Evolutionary conservation across 495 filamentous ascomycete species (phyloP).

Genomic region (Aspergillus nanangensis): DNA sequence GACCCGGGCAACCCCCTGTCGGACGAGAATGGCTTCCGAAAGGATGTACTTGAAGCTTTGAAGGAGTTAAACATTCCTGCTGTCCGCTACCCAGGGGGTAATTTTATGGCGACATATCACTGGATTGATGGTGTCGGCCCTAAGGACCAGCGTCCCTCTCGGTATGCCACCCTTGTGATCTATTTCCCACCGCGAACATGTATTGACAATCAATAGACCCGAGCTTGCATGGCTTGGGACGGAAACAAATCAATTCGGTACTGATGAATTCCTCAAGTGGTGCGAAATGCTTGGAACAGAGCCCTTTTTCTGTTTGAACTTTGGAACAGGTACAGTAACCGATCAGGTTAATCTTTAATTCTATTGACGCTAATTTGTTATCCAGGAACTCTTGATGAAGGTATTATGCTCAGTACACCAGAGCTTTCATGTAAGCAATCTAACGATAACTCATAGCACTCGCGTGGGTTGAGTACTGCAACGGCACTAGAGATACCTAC

Average conservation of each 20-base stretch:
- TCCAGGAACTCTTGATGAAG: slow-evolving; percentile 64
- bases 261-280: slow-evolving; percentile 82
- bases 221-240: slow-evolving; percentile 72
- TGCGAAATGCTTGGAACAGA: slow-evolving; percentile 63
- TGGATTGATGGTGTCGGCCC: slow-evolving; percentile 78
- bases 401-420: too few species aligned
- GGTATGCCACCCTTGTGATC: slow-evolving; percentile 23
- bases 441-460: slow-evolving; percentile 40
- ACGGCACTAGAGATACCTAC: slow-evolving; percentile 65
- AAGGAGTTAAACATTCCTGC: slow-evolving; percentile 69
- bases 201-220: slow-evolving; percentile 35
- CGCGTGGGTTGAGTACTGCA: slow-evolving; percentile 81
- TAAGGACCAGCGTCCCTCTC: slow-evolving; percentile 55
- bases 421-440: too few species aligned
- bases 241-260: slow-evolving; percentile 74
- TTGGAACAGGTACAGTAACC: slow-evolving; percentile 53
- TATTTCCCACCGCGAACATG: not conserved
- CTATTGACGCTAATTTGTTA: not conserved
- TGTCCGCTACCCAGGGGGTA: slow-evolving; percentile 75
- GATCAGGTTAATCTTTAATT: not conserved
- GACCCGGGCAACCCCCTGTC: slow-evolving; percentile 66
- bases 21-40: slow-evolving; percentile 70
- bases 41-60: slow-evolving; percentile 65
- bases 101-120: slow-evolving; percentile 78
- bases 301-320: slow-evolving; percentile 72